phyloP scores from a whole-genome alignment of 225 moss, liverwort and hornwort species.

The Takakia lepidozioides region DNA sequence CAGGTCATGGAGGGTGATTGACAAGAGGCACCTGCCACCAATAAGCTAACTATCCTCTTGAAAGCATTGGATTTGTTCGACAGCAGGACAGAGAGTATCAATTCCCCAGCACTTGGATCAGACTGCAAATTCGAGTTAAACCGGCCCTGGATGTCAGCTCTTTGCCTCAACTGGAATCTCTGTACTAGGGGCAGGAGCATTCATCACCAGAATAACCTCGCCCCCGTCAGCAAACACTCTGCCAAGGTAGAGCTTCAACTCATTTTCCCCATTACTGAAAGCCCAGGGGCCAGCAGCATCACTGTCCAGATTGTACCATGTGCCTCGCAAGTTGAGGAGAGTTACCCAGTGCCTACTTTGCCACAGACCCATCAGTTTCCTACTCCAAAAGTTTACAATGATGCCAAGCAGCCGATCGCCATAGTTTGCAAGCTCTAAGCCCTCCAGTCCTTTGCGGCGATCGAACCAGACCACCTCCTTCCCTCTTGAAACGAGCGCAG shows the following conservation, averaged over 20 bases:
- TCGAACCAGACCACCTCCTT: constrained; percentile 87
- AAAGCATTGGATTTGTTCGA: too few relatives aligned
- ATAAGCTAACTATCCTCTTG: too few relatives aligned
- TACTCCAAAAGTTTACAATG: constrained; percentile 49
- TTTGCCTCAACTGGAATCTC: too few relatives aligned
- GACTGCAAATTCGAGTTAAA: too few relatives aligned
- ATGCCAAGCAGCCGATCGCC: constrained; percentile 62
- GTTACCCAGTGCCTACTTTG: constrained; percentile 86
- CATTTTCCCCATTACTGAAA: constrained; percentile 36
- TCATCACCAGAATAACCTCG: constrained; percentile 58
- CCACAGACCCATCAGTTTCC: constrained; percentile 42
- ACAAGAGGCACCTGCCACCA: too few relatives aligned
- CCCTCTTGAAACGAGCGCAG: constrained; percentile 52
- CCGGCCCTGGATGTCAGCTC: too few relatives aligned
- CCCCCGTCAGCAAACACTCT: constrained; percentile 27
- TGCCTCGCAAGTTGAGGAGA: constrained; percentile 46
- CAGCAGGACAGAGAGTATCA: too few relatives aligned
- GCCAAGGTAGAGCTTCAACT: constrained; percentile 40
- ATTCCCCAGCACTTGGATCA: too few relatives aligned
- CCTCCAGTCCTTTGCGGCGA: constrained; percentile 51
- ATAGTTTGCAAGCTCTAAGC: constrained; percentile 33
- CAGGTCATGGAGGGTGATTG: too few relatives aligned
- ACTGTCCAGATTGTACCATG: constrained; percentile 90
- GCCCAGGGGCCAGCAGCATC: constrained; percentile 33
- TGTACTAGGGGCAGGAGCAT: too few relatives aligned